A percentile compares a stretch with the other conserved stretches of the same genome.
These are phyloP conservation scores for Hyaloperonospora brassicae DNA, from an alignment of 352 stramenopile genomes.

Conservation along the genomic window DNA sequence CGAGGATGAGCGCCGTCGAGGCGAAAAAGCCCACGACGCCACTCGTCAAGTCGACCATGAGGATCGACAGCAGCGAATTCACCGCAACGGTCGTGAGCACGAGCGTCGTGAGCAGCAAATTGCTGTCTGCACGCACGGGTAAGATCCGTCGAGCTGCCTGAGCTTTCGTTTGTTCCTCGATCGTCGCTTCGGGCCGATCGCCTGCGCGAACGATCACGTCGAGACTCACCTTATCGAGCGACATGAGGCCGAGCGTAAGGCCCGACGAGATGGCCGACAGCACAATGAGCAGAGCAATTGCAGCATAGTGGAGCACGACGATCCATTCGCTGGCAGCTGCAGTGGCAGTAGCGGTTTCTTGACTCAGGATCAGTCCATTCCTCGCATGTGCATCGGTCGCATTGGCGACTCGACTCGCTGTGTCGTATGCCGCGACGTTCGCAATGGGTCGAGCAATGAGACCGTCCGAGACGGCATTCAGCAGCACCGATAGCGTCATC, in stretches of 20 bases:
- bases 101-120: slow-evolving; percentile 95
- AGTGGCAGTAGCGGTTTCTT: too few relatives aligned
- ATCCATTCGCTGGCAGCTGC: too few relatives aligned
- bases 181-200: slow-evolving; percentile 59
- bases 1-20: slow-evolving; percentile 92
- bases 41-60: slow-evolving; percentile 89
- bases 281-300: slow-evolving; percentile 53
- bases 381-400: background rate
- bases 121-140: slow-evolving; percentile 89
- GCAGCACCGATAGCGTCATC: too few relatives aligned
- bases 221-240: slow-evolving; percentile 93
- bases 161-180: slow-evolving; percentile 51
- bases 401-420: background rate
- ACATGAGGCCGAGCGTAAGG: slow-evolving; percentile 94
- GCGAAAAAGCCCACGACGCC: slow-evolving; percentile 89
- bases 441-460: slow-evolving; percentile 15
- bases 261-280: slow-evolving; percentile 92
- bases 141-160: slow-evolving; percentile 61
- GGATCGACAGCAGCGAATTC: slow-evolving; percentile 96
- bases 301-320: slow-evolving; percentile 26
- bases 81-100: slow-evolving; percentile 95
- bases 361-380: too few relatives aligned
- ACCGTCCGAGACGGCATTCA: background rate
- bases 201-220: slow-evolving; percentile 92
- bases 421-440: slow-evolving; percentile 2